These are phyloP conservation scores for Exophiala sideris DNA, from an alignment of 2,329 filamentous ascomycete species.

Conservation along the genomic window DNA sequence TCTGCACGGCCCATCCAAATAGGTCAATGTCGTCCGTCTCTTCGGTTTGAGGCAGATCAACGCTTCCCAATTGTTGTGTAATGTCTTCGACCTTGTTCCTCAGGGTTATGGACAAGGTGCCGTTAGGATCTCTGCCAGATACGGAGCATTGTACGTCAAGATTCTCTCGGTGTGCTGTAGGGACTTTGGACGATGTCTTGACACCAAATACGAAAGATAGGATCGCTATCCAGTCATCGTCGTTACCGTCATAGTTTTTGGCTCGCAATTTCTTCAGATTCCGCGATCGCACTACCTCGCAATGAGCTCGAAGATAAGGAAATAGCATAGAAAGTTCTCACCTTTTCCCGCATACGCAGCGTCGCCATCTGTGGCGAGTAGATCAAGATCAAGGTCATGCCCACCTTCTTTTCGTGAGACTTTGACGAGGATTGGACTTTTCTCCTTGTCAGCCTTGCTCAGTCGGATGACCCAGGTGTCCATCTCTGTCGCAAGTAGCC, in stretches of 20 bases:
- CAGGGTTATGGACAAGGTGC: constrained; percentile 39
- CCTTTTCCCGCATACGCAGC: constrained; percentile 50
- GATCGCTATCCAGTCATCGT: constrained; percentile 42
- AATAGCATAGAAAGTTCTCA: constrained; percentile 28
- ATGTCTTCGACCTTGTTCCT: constrained; percentile 49
- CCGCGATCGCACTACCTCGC: constrained; percentile 36
- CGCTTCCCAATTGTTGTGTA: constrained; percentile 54
- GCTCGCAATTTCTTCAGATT: constrained; percentile 38
- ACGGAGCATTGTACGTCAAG: constrained; percentile 22
- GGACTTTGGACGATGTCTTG: constrained; percentile 1
- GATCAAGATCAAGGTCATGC: constrained; percentile 47
- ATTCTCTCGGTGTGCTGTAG: constrained; percentile 10
- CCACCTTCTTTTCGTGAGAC: constrained; percentile 37
- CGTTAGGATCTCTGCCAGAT: constrained; percentile 27
- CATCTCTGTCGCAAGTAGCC: neutral
- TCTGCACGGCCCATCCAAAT: constrained; percentile 55
- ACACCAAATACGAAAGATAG: constrained; percentile 35
- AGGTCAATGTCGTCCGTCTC: constrained; percentile 55
- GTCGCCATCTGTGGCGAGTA: constrained; percentile 59
- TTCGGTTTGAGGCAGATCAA: constrained; percentile 49
- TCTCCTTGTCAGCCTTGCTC: constrained; percentile 10
- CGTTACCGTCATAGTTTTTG: constrained; percentile 43
- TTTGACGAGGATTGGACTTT: constrained; percentile 46
- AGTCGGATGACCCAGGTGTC: constrained; percentile 20
- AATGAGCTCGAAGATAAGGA: constrained; percentile 3